Conservation (phyloP, 2,329 filamentous ascomycete genomes). For the Zopfia rhizophila region DNA sequence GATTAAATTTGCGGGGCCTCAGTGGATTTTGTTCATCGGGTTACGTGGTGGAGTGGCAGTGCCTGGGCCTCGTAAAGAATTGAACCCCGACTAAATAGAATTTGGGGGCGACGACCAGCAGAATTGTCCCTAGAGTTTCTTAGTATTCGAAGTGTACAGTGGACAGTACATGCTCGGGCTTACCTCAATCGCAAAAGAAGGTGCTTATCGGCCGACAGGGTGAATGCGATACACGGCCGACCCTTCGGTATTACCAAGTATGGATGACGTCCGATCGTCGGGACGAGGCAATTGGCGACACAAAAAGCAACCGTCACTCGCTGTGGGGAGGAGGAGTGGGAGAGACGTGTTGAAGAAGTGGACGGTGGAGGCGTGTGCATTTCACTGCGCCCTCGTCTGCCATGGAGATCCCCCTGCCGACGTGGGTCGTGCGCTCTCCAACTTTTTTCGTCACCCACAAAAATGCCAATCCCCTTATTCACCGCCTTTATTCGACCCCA, state of each 20-base stretch:
- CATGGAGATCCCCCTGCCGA: conserved; percentile 1
- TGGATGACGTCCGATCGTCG: conserved; percentile 2
- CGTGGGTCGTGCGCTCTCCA: conserved; percentile 21
- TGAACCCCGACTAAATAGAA: too few relatives aligned
- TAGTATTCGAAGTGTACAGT: too few relatives aligned
- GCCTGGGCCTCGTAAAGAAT: too few relatives aligned
- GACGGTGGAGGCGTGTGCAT: background rate
- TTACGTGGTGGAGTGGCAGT: conserved; percentile 31
- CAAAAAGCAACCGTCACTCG: background rate
- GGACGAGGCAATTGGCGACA: background rate
- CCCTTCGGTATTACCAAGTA: too few relatives aligned
- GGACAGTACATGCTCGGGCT: too few relatives aligned
- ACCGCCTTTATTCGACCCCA: conserved; percentile 19
- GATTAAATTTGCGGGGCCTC: conserved; percentile 27
- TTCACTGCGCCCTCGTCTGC: conserved; percentile 1
- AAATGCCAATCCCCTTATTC: conserved; percentile 2
- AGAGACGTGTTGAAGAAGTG: background rate
- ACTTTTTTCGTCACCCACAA: conserved; percentile 22
- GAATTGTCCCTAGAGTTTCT: too few relatives aligned
- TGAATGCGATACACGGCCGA: too few relatives aligned
- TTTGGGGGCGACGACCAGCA: too few relatives aligned
- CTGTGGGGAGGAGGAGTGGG: background rate
- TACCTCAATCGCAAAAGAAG: too few relatives aligned
- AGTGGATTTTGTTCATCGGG: conserved; percentile 32
- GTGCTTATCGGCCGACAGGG: too few relatives aligned